Conservation (phyloP, 1,139 yeast genomes). For the Pichia sp. region DNA sequence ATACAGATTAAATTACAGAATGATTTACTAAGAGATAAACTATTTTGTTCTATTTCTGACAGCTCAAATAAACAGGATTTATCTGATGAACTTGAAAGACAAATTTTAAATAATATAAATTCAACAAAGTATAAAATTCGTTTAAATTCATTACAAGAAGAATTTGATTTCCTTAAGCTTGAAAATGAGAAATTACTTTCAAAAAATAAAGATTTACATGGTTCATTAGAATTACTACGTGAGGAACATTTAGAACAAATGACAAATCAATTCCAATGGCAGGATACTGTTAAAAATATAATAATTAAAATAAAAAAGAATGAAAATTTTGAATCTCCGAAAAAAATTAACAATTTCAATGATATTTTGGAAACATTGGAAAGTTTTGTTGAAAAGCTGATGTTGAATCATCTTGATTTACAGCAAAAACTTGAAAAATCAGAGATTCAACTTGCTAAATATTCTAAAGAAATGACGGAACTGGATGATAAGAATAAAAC, state of each 20-base stretch:
- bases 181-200: slow-evolving; percentile 20
- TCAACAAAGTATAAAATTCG: slow-evolving; percentile 5
- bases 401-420: slow-evolving; percentile 21
- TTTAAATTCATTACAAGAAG: neutral
- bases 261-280: slow-evolving; percentile 25
- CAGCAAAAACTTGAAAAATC: slow-evolving; percentile 15
- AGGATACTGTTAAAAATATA: slow-evolving; percentile 11
- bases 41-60: slow-evolving; percentile 1
- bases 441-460: slow-evolving; percentile 41
- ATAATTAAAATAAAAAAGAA: neutral
- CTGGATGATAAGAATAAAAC: slow-evolving; percentile 39
- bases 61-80: slow-evolving; percentile 5
- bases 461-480: neutral
- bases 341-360: neutral
- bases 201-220: slow-evolving; percentile 20
- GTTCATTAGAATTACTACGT: slow-evolving; percentile 19
- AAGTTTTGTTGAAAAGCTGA: slow-evolving; percentile 36
- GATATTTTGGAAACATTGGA: slow-evolving; percentile 3
- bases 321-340: neutral
- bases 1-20: slow-evolving; percentile 26
- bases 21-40: slow-evolving; percentile 22
- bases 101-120: slow-evolving; percentile 6
- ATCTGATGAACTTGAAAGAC: slow-evolving; percentile 9
- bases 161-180: neutral
- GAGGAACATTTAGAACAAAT: slow-evolving; percentile 24